Evolutionary conservation across 306 rosid genomes (phyloP).

Genomic region (Pueraria montana): DNA sequence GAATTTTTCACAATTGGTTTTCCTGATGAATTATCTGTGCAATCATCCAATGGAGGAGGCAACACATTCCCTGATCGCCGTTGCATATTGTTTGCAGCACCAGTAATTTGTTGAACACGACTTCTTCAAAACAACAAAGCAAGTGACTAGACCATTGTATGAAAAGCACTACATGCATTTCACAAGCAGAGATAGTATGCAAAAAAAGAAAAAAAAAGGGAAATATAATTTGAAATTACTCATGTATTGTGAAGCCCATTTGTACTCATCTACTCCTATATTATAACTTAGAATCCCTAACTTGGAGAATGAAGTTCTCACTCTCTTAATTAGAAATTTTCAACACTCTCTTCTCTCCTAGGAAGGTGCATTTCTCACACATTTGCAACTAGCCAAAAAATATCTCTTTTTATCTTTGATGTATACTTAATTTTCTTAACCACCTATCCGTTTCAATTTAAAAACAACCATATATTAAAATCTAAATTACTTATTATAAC

Average conservation of each 20-base stretch:
- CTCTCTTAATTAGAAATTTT: background rate
- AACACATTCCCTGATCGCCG: constrained; percentile 77
- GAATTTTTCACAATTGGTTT: constrained; percentile 66
- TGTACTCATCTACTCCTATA: background rate
- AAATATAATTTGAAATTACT: background rate
- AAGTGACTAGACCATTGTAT: constrained; percentile 52
- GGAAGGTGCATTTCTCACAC: background rate
- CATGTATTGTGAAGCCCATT: background rate
- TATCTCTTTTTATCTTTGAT: background rate
- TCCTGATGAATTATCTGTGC: constrained; percentile 56
- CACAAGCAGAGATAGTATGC: constrained; percentile 11
- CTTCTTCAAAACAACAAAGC: constrained; percentile 68
- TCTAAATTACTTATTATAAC: background rate
- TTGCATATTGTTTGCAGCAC: constrained; percentile 74
- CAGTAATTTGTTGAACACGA: constrained; percentile 88
- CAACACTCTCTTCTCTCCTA: background rate
- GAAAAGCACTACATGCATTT: constrained; percentile 27
- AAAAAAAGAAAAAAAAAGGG: constrained; percentile 10
- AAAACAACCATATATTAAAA: background rate
- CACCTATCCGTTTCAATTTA: background rate
- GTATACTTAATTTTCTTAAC: background rate
- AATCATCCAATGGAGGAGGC: constrained; percentile 90
- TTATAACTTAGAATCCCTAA: background rate
- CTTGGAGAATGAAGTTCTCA: background rate
- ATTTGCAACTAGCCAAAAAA: background rate